A percentile compares a stretch with the other conserved stretches of the same genome.
Evolutionary conservation across 495 filamentous ascomycete genomes (phyloP).

Genomic region (Hypoxylon rickii): DNA sequence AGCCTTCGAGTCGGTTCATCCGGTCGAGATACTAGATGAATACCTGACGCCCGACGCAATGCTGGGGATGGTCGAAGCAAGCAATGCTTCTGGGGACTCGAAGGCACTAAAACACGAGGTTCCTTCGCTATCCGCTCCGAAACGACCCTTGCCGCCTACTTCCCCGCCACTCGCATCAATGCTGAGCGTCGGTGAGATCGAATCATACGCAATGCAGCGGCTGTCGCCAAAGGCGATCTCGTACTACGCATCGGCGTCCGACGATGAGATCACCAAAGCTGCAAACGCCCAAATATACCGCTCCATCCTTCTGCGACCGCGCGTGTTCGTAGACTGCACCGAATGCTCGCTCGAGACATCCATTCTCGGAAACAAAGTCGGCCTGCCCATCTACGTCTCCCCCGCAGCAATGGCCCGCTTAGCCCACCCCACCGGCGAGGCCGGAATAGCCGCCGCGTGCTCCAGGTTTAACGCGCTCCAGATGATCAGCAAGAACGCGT

Average conservation of each 20-base stretch:
- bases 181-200: constrained; percentile 64
- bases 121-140: constrained; percentile 57
- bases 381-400: constrained; percentile 77
- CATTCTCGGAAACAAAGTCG: constrained; percentile 72
- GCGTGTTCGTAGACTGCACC: constrained; percentile 85
- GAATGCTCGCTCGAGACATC: constrained; percentile 61
- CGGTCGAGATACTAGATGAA: constrained; percentile 72
- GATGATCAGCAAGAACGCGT: constrained; percentile 87
- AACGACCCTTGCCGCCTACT: constrained; percentile 34
- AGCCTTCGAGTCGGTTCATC: constrained; percentile 81
- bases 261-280: constrained; percentile 71
- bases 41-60: constrained; percentile 65
- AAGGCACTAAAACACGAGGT: constrained; percentile 64
- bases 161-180: constrained; percentile 64
- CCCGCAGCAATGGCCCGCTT: constrained; percentile 93
- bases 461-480: constrained; percentile 77
- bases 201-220: constrained; percentile 63
- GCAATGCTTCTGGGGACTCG: background rate
- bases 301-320: constrained; percentile 80
- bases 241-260: constrained; percentile 79
- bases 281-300: constrained; percentile 74
- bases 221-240: constrained; percentile 76
- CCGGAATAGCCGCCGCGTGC: constrained; percentile 82
- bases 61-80: constrained; percentile 11
- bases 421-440: constrained; percentile 84